Conservation (phyloP, 805 yeast species). For the Clavispora vitiphila region DNA sequence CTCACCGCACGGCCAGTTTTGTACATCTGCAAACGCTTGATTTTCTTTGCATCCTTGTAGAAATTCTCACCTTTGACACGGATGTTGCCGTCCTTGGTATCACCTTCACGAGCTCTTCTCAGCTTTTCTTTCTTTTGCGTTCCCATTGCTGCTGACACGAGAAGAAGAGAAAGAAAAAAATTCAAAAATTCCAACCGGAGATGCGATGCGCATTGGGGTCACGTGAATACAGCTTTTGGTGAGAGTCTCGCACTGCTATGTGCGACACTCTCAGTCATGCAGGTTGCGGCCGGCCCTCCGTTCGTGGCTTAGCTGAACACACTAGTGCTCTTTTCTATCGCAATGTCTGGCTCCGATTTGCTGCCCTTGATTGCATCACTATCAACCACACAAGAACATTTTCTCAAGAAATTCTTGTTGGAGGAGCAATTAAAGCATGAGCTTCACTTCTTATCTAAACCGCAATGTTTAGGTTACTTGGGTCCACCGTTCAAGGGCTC, state of each 20-base stretch:
- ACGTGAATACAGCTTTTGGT: neutral
- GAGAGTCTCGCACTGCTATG: neutral
- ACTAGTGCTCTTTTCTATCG: neutral
- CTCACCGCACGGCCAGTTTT: conserved; percentile 84
- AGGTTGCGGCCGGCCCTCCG: no score
- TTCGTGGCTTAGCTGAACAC: no score
- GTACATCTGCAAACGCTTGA: conserved; percentile 86
- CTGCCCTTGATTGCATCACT: conserved; percentile 18
- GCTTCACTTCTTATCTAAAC: conserved; percentile 52
- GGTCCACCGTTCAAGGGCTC: conserved; percentile 72
- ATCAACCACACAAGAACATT: conserved; percentile 74
- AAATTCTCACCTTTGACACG: conserved; percentile 96
- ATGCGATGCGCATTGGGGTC: conserved; percentile 5
- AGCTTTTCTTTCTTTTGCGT: conserved; percentile 86
- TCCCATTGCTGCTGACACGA: conserved; percentile 57
- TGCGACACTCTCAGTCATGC: neutral
- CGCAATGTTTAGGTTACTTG: conserved; percentile 58
- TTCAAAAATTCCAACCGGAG: neutral
- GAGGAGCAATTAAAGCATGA: conserved; percentile 60
- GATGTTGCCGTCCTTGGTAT: conserved; percentile 80
- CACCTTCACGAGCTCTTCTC: conserved; percentile 80
- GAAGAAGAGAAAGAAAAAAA: neutral
- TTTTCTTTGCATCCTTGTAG: conserved; percentile 90
- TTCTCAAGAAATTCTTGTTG: conserved; percentile 76
- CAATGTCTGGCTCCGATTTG: neutral